A percentile compares a stretch with the other conserved stretches of the same genome.
phyloP scores from a whole-genome alignment of 2,329 filamentous ascomycete species.

The Epicoccum sorghinum region DNA sequence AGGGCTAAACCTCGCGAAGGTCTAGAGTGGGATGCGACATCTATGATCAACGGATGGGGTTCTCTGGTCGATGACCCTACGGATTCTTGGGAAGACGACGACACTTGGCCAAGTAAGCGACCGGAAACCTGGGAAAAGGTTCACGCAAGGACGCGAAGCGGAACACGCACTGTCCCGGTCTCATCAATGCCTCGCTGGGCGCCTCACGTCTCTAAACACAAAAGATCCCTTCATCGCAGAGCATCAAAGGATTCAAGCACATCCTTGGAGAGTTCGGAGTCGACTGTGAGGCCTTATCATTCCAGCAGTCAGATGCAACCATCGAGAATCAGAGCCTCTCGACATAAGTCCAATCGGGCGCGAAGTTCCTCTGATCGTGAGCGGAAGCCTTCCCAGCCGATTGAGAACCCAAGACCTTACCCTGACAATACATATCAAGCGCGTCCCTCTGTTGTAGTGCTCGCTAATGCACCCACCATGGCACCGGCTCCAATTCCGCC shows the following conservation, averaged over 20 bases:
- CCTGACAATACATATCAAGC: neutral
- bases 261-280: constrained; percentile 18
- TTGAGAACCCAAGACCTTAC: neutral
- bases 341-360: neutral
- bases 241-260: constrained; percentile 10
- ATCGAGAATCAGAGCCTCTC: neutral
- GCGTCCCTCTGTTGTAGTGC: neutral
- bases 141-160: neutral
- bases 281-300: constrained; percentile 17
- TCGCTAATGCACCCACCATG: constrained; percentile 14
- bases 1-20: constrained; percentile 14
- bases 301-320: constrained; percentile 12
- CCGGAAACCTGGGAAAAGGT: constrained; percentile 1
- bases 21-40: constrained; percentile 15
- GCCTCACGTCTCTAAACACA: neutral
- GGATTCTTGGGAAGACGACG: constrained; percentile 29
- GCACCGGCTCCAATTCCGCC: neutral
- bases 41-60: constrained; percentile 18
- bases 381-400: neutral
- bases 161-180: neutral
- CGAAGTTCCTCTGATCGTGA: neutral
- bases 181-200: neutral
- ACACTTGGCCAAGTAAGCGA: constrained; percentile 20
- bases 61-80: constrained; percentile 13
- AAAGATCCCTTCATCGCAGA: neutral